Conservation (phyloP, 108 stramenopile genomes). For the Skeletonema potamos region DNA sequence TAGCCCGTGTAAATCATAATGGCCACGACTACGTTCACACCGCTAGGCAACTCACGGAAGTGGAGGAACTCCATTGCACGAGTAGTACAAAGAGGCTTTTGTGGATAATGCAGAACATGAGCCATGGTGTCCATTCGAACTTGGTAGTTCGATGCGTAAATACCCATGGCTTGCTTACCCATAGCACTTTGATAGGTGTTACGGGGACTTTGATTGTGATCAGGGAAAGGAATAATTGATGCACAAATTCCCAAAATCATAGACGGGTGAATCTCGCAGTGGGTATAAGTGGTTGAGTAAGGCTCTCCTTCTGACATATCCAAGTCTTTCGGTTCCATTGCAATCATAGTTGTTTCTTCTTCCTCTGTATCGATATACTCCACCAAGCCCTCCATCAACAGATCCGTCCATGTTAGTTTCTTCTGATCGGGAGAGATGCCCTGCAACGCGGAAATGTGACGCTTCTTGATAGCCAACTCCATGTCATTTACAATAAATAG, state of each 20-base stretch:
- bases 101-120: slow-evolving; percentile 99
- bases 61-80: slow-evolving; percentile 98
- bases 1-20: slow-evolving; percentile 99
- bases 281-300: slow-evolving; percentile 97
- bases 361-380: slow-evolving; percentile 99
- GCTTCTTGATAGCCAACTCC: slow-evolving; percentile 81
- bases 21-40: slow-evolving; percentile 95
- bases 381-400: slow-evolving; percentile 92
- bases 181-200: slow-evolving; percentile 93
- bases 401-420: slow-evolving; percentile 85
- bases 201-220: slow-evolving; percentile 99
- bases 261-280: slow-evolving; percentile 99
- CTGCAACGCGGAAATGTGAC: slow-evolving; percentile 81
- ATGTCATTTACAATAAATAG: slow-evolving; percentile 92
- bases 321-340: slow-evolving; percentile 96
- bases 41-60: slow-evolving; percentile 98
- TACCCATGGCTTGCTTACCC: slow-evolving; percentile 97
- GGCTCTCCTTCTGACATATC: slow-evolving; percentile 67
- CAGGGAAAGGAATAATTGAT: slow-evolving; percentile 98
- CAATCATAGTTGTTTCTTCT: slow-evolving; percentile 99
- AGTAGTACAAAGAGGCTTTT: slow-evolving; percentile 97
- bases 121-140: slow-evolving; percentile 99
- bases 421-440: slow-evolving; percentile 71
- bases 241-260: slow-evolving; percentile 96
- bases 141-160: slow-evolving; percentile 95